Evolutionary conservation across 345 rosid species (phyloP).

Genomic region (Rhodamnia rubescens): DNA sequence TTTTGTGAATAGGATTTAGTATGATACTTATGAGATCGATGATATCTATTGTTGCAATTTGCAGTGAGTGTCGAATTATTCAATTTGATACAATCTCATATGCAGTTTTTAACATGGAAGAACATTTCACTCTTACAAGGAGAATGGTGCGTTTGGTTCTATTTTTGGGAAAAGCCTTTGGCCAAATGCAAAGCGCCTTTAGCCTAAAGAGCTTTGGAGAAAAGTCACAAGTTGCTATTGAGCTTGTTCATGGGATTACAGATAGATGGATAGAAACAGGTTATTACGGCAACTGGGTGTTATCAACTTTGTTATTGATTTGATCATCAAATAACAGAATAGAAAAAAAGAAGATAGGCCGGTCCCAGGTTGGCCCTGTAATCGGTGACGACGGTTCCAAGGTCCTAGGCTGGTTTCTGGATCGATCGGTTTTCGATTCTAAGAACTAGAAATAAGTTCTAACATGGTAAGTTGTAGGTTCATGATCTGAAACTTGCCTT

Average conservation of each 20-base stretch:
- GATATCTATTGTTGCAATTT: not conserved
- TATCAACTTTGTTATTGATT: not conserved
- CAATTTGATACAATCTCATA: not conserved
- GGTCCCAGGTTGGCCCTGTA: not conserved
- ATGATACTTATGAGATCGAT: not conserved
- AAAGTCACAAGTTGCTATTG: no score
- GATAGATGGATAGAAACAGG: no score
- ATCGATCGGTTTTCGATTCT: accelerated
- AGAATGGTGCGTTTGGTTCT: no score
- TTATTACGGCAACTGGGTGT: not conserved
- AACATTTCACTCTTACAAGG: no score
- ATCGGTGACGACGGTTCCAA: accelerated
- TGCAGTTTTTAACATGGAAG: no score
- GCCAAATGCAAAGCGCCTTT: no score
- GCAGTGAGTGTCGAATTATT: not conserved
- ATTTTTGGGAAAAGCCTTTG: no score
- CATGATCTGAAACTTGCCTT: accelerated
- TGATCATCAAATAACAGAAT: not conserved
- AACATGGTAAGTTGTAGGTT: not conserved
- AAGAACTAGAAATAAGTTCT: accelerated
- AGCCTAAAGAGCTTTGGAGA: no score
- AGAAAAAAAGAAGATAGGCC: not conserved
- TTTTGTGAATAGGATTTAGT: not conserved
- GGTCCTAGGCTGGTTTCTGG: not conserved
- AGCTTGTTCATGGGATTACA: no score